Evolutionary conservation across 257 asterid species (phyloP).

Genomic region (Primulina huaijiensis): DNA sequence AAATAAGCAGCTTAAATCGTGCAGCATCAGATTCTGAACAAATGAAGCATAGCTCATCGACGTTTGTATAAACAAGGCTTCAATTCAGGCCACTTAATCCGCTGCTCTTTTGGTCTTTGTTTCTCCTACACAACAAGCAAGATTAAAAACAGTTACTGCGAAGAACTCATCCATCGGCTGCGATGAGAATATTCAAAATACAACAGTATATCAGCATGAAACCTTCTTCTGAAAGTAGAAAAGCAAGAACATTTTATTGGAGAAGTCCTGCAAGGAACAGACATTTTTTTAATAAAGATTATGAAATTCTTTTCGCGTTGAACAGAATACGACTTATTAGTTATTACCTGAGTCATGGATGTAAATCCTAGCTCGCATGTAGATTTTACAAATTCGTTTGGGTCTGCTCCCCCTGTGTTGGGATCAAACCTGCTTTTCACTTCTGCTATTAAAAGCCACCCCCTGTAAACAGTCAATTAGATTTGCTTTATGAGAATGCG

Average conservation of each 20-base stretch:
- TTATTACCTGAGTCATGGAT: conserved; percentile 57
- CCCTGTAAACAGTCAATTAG: conserved; percentile 43
- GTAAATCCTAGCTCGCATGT: conserved; percentile 73
- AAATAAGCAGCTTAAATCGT: neutral
- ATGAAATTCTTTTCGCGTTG: neutral
- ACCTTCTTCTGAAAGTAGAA: conserved; percentile 83
- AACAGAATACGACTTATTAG: neutral
- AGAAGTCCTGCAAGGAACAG: conserved; percentile 69
- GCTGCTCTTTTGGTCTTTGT: conserved; percentile 34
- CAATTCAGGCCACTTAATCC: conserved; percentile 71
- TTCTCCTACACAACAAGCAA: conserved; percentile 43
- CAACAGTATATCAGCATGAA: neutral
- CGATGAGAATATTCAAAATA: neutral
- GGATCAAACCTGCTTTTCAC: conserved; percentile 96
- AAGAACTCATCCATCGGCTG: neutral
- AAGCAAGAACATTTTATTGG: conserved; percentile 86
- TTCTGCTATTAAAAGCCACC: conserved; percentile 97
- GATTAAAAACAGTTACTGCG: neutral
- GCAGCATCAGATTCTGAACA: conserved; percentile 4
- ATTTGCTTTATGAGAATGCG: conserved; percentile 18
- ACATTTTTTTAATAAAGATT: conserved; percentile 24
- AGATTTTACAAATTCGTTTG: conserved; percentile 57
- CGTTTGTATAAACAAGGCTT: conserved; percentile 90
- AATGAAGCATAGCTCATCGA: conserved; percentile 32
- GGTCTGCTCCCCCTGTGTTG: conserved; percentile 82